Evolutionary conservation across 75 land plant species (phyloP), one percentile per base, ranked within the genome.

Genomic region (Larix kaempferi): DNA sequence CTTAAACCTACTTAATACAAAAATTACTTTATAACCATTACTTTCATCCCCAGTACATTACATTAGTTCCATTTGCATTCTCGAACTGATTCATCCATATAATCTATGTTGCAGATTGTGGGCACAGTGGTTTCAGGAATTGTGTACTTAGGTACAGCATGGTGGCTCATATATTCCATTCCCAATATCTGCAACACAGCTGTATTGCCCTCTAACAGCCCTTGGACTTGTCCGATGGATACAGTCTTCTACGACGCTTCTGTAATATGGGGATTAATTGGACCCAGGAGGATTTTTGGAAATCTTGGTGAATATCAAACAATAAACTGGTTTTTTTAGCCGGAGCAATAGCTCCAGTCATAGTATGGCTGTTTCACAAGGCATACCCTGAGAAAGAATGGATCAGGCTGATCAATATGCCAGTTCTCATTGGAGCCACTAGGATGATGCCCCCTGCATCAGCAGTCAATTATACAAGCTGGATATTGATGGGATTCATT

Each of bases 211-310:
- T 5, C 77, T 3, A 74, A 79, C 78, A 91, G 92, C 80, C 93
- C 96, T 0, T 95, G 98, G 98, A 95, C 88, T 0, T 95, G 98
- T 78, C 98, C 98, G 0, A 39, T 54, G 19, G 96, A 95, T 66
- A 75, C 67, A 1, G 96, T 95, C 21, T 95, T 95, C 86, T 95
- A 80, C 58, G 98, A 93, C 66, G 95, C 98, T 3, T 94, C 98
- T 0, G 98, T 94, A 6, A 91, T 94, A 52, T 95, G 98, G 98
- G 98, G 98, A 13, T 84, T 94, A 0, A 79, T 94, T 6, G 91
- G 98, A 0, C 95, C 98, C 2, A 88, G 85, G 25, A 76, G 98
- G 49, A 93, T 94, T 52, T 94, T 92, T 66, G 98, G 98, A 1
- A 58, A 79, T 60, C 89, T 86, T 3, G 98, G 98, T 4, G 41